Conservation (phyloP, 1,284 basidiomycete species). For the Inonotus hispidus region DNA sequence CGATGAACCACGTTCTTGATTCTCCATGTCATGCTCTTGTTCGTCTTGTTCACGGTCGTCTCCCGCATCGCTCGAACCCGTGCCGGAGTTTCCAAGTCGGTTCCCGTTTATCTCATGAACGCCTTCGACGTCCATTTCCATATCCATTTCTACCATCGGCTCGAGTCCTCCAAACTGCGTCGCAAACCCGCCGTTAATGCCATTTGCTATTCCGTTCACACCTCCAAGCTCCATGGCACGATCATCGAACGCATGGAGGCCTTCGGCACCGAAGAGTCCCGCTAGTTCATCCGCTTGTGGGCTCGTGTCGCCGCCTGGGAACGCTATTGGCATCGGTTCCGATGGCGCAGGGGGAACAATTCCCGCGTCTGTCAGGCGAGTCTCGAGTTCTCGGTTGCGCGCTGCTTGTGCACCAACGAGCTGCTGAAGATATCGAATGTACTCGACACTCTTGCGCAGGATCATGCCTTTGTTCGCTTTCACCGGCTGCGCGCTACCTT, state of each 20-base stretch:
- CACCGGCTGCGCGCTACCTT: constrained; percentile 30
- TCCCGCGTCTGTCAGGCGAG: constrained; percentile 40
- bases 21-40: constrained; percentile 14
- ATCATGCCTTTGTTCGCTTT: constrained; percentile 93
- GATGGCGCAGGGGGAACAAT: background rate
- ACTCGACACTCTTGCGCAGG: constrained; percentile 81
- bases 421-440: constrained; percentile 83
- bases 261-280: background rate
- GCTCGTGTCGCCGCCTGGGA: background rate
- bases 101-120: constrained; percentile 58
- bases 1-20: background rate
- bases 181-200: constrained; percentile 14
- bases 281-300: background rate
- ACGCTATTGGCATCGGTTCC: background rate
- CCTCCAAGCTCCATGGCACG: constrained; percentile 2
- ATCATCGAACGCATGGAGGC: constrained; percentile 8
- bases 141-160: constrained; percentile 18
- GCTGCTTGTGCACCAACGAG: constrained; percentile 73
- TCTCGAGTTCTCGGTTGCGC: constrained; percentile 72
- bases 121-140: constrained; percentile 24
- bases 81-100: constrained; percentile 40
- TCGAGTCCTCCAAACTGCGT: constrained; percentile 16
- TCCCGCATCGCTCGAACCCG: constrained; percentile 8
- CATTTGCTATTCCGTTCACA: constrained; percentile 7
- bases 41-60: constrained; percentile 18